Conservation (phyloP, 805 yeast species). For the Starmerella etchellsii region DNA sequence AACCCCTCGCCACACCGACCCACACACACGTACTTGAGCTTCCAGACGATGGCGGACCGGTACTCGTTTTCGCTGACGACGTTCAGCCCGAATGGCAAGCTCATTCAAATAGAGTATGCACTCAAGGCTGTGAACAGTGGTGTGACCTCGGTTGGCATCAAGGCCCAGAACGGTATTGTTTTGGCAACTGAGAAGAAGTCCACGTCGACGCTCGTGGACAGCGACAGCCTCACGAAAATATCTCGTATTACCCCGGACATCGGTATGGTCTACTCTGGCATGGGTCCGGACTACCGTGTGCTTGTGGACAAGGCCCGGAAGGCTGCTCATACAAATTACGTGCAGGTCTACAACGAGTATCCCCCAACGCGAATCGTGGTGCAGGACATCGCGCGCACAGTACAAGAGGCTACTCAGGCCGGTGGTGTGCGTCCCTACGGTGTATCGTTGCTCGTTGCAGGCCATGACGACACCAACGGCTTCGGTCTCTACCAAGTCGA, state of each 20-base stretch:
- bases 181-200: conserved; percentile 93
- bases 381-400: conserved; percentile 85
- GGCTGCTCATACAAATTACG: conserved; percentile 82
- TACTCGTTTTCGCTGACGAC: conserved; percentile 95
- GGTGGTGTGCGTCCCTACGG: conserved; percentile 99
- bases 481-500: conserved; percentile 90
- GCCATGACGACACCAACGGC: conserved; percentile 66
- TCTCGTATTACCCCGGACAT: conserved; percentile 83
- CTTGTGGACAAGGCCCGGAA: conserved; percentile 88
- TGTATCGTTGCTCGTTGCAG: conserved; percentile 86
- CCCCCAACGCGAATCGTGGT: conserved; percentile 94
- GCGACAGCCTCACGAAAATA: conserved; percentile 65
- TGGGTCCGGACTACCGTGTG: conserved; percentile 98
- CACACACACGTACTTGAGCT: too few relatives aligned
- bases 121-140: conserved; percentile 96
- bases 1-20: too few relatives aligned
- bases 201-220: conserved; percentile 60
- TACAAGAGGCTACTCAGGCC: conserved; percentile 97
- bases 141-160: conserved; percentile 89
- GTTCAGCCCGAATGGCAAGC: conserved; percentile 94
- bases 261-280: conserved; percentile 93
- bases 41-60: conserved; percentile 89
- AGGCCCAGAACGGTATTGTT: conserved; percentile 90
- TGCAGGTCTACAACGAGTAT: conserved; percentile 86
- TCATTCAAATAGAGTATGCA: conserved; percentile 96